phyloP scores from a whole-genome alignment of 768 basidiomycete species.

The Tylopilus subfusipes region DNA sequence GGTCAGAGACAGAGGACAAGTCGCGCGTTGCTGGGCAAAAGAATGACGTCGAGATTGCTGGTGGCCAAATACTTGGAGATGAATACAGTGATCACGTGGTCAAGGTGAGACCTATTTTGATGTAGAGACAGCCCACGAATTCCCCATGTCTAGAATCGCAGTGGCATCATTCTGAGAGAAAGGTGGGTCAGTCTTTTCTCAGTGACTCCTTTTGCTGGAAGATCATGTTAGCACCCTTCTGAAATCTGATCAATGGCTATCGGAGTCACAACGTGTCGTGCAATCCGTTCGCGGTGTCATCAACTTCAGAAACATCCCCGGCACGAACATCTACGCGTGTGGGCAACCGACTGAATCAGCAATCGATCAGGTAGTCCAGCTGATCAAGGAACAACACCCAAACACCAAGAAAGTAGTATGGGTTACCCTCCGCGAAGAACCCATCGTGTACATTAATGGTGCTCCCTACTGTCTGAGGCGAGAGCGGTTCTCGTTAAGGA shows the following conservation, averaged over 20 bases:
- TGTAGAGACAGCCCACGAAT: neutral
- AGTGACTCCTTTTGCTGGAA: constrained; percentile 1
- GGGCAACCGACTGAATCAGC: constrained; percentile 90
- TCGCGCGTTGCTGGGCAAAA: constrained; percentile 63
- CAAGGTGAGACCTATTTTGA: constrained; percentile 47
- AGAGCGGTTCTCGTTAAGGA: constrained; percentile 82
- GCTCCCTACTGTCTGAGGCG: constrained; percentile 85
- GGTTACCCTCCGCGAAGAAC: constrained; percentile 93
- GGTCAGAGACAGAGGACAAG: constrained; percentile 54
- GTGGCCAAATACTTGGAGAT: constrained; percentile 86
- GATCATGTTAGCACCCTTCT: constrained; percentile 59
- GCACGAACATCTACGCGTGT: constrained; percentile 82
- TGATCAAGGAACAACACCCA: constrained; percentile 61
- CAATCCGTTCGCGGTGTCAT: constrained; percentile 85
- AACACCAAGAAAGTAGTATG: constrained; percentile 67
- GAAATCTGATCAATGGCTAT: constrained; percentile 91
- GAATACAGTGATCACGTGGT: constrained; percentile 96
- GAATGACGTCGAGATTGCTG: constrained; percentile 70
- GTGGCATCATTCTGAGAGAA: constrained; percentile 90
- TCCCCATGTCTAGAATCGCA: constrained; percentile 63
- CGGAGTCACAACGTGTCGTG: constrained; percentile 62
- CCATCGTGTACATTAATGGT: constrained; percentile 90
- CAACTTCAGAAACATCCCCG: constrained; percentile 85
- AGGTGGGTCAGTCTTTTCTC: constrained; percentile 45
- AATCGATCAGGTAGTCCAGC: constrained; percentile 70